A percentile compares a stretch with the other conserved stretches of the same genome.
These are phyloP conservation scores for Nicotiana benthamiana DNA, from an alignment of 257 asterid species.

Conservation along the genomic window DNA sequence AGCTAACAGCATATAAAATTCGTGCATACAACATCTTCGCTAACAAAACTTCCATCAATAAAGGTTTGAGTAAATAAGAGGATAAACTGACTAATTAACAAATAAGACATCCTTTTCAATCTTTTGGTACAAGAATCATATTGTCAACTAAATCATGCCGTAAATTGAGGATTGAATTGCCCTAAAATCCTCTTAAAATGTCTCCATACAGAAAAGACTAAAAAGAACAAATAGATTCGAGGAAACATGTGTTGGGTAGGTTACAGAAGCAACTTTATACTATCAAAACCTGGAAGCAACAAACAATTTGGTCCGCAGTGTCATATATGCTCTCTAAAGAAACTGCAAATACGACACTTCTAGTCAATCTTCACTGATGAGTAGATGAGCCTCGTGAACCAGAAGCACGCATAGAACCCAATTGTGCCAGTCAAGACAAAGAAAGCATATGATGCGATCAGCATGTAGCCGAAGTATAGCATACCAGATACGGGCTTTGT, in stretches of 20 bases:
- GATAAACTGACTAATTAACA: neutral
- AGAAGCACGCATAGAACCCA: constrained; percentile 78
- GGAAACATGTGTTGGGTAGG: constrained; percentile 6
- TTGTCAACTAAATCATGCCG: constrained; percentile 6
- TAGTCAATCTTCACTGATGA: constrained; percentile 87
- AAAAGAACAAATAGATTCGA: constrained; percentile 18
- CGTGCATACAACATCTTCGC: neutral
- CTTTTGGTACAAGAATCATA: constrained; percentile 4
- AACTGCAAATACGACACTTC: neutral
- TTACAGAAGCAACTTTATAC: constrained; percentile 14
- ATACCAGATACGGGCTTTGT: constrained; percentile 76
- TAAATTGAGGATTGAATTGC: constrained; percentile 8
- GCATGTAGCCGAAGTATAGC: constrained; percentile 82
- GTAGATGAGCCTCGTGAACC: constrained; percentile 91
- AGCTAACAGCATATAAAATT: neutral
- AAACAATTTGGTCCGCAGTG: constrained; percentile 4
- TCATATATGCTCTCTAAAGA: neutral
- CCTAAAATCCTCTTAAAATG: constrained; percentile 24
- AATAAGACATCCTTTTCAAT: neutral
- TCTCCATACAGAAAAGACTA: constrained; percentile 10
- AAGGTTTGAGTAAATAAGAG: neutral
- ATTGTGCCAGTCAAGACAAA: constrained; percentile 84
- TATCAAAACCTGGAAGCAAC: constrained; percentile 7
- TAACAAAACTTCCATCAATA: neutral
- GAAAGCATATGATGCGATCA: constrained; percentile 74